Percentiles rank a stretch among this genome's conserved stretches.
phyloP scores from a whole-genome alignment of 306 rosid genomes.

The Astragalus glycyphyllos region DNA sequence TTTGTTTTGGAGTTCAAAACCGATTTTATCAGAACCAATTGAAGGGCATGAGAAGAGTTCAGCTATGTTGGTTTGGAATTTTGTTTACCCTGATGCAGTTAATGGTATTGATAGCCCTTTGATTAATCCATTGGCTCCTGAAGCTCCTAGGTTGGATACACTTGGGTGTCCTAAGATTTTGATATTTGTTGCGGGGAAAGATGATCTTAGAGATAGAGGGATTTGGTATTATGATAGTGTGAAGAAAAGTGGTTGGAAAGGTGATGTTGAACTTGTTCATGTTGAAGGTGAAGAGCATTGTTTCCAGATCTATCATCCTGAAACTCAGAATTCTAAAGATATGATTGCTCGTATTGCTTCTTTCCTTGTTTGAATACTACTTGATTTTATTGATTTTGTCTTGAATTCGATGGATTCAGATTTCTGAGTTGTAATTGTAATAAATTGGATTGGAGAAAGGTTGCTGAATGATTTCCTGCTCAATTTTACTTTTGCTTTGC shows the following conservation, averaged over 20 bases:
- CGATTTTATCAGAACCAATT: conserved; percentile 40
- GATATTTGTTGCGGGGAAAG: conserved; percentile 51
- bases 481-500: background rate
- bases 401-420: background rate
- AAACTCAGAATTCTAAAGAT: conserved; percentile 45
- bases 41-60: conserved; percentile 39
- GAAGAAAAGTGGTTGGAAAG: conserved; percentile 58
- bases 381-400: background rate
- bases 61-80: conserved; percentile 41
- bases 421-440: background rate
- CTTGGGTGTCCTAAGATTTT: conserved; percentile 48
- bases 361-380: conserved; percentile 44
- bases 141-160: conserved; percentile 48
- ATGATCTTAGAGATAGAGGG: conserved; percentile 56
- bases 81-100: conserved; percentile 50
- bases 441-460: background rate
- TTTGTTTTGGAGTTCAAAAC: conserved; percentile 51
- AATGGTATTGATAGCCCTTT: conserved; percentile 51
- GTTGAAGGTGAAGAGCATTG: conserved; percentile 54
- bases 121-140: conserved; percentile 52
- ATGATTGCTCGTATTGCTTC: conserved; percentile 51
- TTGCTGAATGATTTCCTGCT: background rate
- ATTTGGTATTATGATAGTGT: conserved; percentile 48
- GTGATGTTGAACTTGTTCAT: conserved; percentile 48
- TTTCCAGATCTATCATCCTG: conserved; percentile 47